Evolutionary conservation across 495 filamentous ascomycete species (phyloP).

Genomic region (Friedmanniomyces endolithicus): DNA sequence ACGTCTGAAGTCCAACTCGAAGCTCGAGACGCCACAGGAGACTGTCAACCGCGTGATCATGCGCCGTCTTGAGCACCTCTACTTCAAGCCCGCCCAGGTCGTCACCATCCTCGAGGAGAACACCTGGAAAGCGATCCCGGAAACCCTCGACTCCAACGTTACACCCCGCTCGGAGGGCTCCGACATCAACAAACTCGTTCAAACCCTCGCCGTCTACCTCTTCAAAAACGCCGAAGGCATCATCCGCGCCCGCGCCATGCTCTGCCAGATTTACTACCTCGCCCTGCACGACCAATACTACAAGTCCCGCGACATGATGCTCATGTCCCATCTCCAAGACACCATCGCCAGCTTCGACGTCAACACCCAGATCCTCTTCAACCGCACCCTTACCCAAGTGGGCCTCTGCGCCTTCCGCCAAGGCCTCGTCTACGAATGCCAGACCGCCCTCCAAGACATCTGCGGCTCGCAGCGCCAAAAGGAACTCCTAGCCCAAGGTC

Average conservation of each 20-base stretch:
- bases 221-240: slow-evolving; percentile 90
- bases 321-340: slow-evolving; percentile 99
- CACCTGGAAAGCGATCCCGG: slow-evolving; percentile 74
- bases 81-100: slow-evolving; percentile 97
- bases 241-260: slow-evolving; percentile 88
- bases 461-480: slow-evolving; percentile 95
- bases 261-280: slow-evolving; percentile 96
- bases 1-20: slow-evolving; percentile 53
- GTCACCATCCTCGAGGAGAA: slow-evolving; percentile 84
- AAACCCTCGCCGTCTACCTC: slow-evolving; percentile 84
- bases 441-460: slow-evolving; percentile 92
- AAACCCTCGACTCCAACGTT: slow-evolving; percentile 58
- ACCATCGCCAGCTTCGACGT: slow-evolving; percentile 91
- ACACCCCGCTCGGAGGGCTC: slow-evolving; percentile 53
- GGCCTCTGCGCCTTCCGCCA: slow-evolving; percentile 96
- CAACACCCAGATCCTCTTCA: slow-evolving; percentile 95
- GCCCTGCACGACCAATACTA: slow-evolving; percentile 96
- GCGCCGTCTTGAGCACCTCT: slow-evolving; percentile 87
- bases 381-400: slow-evolving; percentile 93
- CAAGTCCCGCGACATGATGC: slow-evolving; percentile 92
- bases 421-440: slow-evolving; percentile 91
- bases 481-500: slow-evolving; percentile 91
- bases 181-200: slow-evolving; percentile 64
- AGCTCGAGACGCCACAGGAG: slow-evolving; percentile 66
- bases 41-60: slow-evolving; percentile 82